Conservation (phyloP, 805 yeast genomes). For the Metschnikowia reukaufii region DNA sequence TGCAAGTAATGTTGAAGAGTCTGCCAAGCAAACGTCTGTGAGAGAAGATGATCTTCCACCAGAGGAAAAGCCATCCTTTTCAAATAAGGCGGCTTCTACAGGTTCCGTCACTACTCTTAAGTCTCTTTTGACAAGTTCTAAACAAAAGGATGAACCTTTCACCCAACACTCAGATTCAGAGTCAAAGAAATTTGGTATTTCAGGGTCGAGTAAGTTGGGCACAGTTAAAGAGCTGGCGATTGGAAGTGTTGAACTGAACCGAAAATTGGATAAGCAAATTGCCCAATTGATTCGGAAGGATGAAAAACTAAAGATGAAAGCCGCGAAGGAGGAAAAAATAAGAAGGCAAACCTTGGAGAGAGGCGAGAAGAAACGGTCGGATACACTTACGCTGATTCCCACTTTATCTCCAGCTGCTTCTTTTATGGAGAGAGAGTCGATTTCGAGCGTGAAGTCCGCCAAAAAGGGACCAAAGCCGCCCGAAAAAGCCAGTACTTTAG, state of each 20-base stretch:
- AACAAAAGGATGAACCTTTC: slow-evolving; percentile 1
- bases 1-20: slow-evolving; percentile 20
- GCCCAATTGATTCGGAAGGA: slow-evolving; percentile 34
- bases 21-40: slow-evolving; percentile 11
- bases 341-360: slow-evolving; percentile 13
- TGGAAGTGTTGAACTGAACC: slow-evolving; percentile 21
- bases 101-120: slow-evolving; percentile 13
- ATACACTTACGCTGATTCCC: slow-evolving; percentile 6
- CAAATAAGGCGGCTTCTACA: slow-evolving; percentile 5
- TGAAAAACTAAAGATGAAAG: slow-evolving; percentile 25
- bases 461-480: slow-evolving; percentile 15
- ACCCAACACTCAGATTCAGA: background rate
- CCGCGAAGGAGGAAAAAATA: slow-evolving; percentile 17
- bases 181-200: background rate
- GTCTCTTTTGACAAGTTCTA: slow-evolving; percentile 4
- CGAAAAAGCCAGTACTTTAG: slow-evolving; percentile 7
- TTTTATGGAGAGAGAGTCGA: slow-evolving; percentile 1
- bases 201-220: slow-evolving; percentile 19
- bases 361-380: slow-evolving; percentile 15
- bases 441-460: slow-evolving; percentile 1
- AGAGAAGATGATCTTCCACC: background rate
- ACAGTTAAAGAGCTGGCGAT: slow-evolving; percentile 31
- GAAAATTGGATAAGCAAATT: slow-evolving; percentile 34
- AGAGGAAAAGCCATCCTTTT: slow-evolving; percentile 10
- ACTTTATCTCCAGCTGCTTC: slow-evolving; percentile 10